These are phyloP conservation scores for Penicillium fimorum DNA, from an alignment of 495 filamentous ascomycete genomes.

Conservation along the genomic window DNA sequence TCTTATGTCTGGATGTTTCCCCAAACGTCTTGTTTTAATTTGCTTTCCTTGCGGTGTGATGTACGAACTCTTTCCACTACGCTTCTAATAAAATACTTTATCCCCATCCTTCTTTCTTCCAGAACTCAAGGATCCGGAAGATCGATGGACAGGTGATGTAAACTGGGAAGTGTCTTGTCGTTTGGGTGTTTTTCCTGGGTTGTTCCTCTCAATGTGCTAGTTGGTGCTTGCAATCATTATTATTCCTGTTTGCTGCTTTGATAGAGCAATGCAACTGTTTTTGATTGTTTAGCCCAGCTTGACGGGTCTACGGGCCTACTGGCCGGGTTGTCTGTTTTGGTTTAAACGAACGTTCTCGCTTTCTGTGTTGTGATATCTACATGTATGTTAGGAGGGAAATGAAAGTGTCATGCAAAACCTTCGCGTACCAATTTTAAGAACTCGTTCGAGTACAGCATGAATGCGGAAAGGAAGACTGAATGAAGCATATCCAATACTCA, in stretches of 20 bases:
- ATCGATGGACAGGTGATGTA: slow-evolving; percentile 1
- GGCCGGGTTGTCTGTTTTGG: background rate
- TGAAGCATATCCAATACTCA: background rate
- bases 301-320: slow-evolving; percentile 8
- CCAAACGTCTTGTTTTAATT: slow-evolving; percentile 21
- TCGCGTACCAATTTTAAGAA: background rate
- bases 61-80: slow-evolving; percentile 27
- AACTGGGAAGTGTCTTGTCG: background rate
- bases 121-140: slow-evolving; percentile 3
- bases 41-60: slow-evolving; percentile 21
- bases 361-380: background rate
- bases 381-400: slow-evolving; percentile 2
- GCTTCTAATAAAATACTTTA: slow-evolving; percentile 26
- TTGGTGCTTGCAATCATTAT: background rate
- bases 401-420: background rate
- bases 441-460: background rate
- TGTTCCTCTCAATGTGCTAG: background rate
- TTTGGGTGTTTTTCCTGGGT: background rate
- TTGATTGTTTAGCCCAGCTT: slow-evolving; percentile 6
- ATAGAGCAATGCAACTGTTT: background rate
- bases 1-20: slow-evolving; percentile 16
- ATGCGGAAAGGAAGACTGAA: background rate
- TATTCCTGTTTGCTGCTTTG: background rate
- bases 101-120: slow-evolving; percentile 10
- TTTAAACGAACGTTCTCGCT: background rate